Evolutionary conservation across 352 stramenopile species (phyloP).

Genomic region (Phytophthora litchii): DNA sequence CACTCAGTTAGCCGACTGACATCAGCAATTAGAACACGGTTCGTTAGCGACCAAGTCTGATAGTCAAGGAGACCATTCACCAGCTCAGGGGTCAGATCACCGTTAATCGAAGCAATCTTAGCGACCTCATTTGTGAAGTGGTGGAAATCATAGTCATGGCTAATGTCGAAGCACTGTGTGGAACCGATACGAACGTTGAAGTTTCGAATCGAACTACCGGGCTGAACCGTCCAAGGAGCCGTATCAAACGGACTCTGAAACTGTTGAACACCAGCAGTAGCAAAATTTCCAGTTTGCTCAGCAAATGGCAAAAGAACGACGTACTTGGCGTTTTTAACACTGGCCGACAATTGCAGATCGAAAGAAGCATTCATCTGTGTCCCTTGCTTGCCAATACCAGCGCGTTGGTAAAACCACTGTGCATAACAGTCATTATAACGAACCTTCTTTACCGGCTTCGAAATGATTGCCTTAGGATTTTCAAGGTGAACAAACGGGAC

Average conservation of each 20-base stretch:
- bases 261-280: neutral
- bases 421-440: neutral
- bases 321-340: too few relatives aligned
- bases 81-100: constrained; percentile 20
- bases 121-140: constrained; percentile 20
- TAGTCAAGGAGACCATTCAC: constrained; percentile 32
- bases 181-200: constrained; percentile 23
- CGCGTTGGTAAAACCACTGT: neutral
- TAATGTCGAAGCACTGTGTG: constrained; percentile 27
- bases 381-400: too few relatives aligned
- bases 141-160: constrained; percentile 30
- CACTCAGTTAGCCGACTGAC: constrained; percentile 14
- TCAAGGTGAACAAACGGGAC: neutral
- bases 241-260: constrained; percentile 11
- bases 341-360: too few relatives aligned
- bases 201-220: constrained; percentile 12
- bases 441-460: neutral
- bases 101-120: constrained; percentile 34
- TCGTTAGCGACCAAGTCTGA: constrained; percentile 19
- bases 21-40: constrained; percentile 28
- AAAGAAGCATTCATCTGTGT: too few relatives aligned
- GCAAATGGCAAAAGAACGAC: too few relatives aligned
- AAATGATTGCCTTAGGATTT: neutral
- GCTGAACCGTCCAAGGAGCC: constrained; percentile 16
- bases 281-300: too few relatives aligned